A percentile compares a stretch with the other conserved stretches of the same genome.
Evolutionary conservation across 352 stramenopile species (phyloP).

Genomic region (Phytopythium sindhum): DNA sequence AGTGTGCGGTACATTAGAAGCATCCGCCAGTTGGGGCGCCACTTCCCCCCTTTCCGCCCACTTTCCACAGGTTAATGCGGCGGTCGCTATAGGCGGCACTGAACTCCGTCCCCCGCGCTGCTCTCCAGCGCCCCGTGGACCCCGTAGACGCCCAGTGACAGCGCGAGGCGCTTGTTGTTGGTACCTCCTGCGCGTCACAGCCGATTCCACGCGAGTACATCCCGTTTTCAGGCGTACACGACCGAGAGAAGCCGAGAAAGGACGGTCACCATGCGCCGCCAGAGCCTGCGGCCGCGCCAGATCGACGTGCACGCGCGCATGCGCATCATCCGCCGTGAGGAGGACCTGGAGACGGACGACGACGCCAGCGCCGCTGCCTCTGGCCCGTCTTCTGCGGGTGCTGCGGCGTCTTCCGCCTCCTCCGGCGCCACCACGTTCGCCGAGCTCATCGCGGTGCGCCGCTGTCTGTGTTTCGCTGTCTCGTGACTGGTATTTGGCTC

Average conservation of each 20-base stretch:
- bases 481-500: not conserved
- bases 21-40: not conserved
- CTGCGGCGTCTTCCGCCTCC: slow-evolving; percentile 38
- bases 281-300: slow-evolving; percentile 82
- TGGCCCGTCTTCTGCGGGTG: slow-evolving; percentile 4
- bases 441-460: slow-evolving; percentile 63
- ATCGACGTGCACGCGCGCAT: slow-evolving; percentile 88
- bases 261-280: slow-evolving; percentile 52
- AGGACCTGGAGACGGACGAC: slow-evolving; percentile 73
- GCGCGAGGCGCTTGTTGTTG: not conserved
- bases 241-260: not conserved
- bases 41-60: too few relatives aligned
- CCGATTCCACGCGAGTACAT: not conserved
- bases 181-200: not conserved
- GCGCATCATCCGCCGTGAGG: slow-evolving; percentile 76
- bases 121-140: not conserved
- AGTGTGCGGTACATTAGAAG: not conserved
- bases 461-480: not conserved
- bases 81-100: too few relatives aligned
- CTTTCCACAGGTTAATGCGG: too few relatives aligned
- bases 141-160: not conserved
- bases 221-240: not conserved
- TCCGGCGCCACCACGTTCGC: slow-evolving; percentile 46
- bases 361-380: slow-evolving; percentile 24
- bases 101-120: too few relatives aligned